A percentile compares a stretch with the other conserved stretches of the same genome.
phyloP scores from a whole-genome alignment of 192 early-diverging fungal genomes.

The Lobosporangium transversale region DNA sequence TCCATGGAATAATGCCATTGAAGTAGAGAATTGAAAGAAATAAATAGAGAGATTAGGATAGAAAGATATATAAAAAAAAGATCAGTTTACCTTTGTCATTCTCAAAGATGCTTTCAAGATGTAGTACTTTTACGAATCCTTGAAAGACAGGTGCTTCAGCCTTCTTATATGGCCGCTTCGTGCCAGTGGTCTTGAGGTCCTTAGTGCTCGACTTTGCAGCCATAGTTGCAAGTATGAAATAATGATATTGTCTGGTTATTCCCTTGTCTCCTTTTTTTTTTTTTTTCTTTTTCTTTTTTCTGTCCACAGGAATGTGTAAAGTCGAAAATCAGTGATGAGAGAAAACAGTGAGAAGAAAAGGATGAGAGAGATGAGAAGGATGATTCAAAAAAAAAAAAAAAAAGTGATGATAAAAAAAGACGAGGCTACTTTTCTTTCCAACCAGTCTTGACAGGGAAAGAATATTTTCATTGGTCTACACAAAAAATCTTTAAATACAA shows the following conservation, averaged over 20 bases:
- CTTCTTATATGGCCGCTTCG: slow-evolving; percentile 36
- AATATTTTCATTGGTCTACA: no score
- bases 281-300: no score
- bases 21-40: not conserved
- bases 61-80: not conserved
- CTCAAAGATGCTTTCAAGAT: slow-evolving; percentile 17
- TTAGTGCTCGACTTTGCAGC: slow-evolving; percentile 14
- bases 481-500: no score
- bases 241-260: not conserved
- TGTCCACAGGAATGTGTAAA: no score
- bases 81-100: slow-evolving; percentile 35
- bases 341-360: not conserved
- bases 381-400: slow-evolving; percentile 4
- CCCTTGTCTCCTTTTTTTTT: no score
- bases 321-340: no score
- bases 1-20: no score
- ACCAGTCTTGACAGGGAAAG: no score
- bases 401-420: slow-evolving; percentile 9
- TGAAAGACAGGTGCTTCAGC: slow-evolving; percentile 28
- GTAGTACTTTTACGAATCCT: slow-evolving; percentile 31
- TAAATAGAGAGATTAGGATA: not conserved
- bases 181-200: slow-evolving; percentile 6
- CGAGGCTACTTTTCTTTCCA: not conserved
- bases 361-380: not conserved
- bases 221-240: slow-evolving; percentile 19